phyloP scores from a whole-genome alignment of 306 rosid species.

The Gynostemma pentaphyllum region DNA sequence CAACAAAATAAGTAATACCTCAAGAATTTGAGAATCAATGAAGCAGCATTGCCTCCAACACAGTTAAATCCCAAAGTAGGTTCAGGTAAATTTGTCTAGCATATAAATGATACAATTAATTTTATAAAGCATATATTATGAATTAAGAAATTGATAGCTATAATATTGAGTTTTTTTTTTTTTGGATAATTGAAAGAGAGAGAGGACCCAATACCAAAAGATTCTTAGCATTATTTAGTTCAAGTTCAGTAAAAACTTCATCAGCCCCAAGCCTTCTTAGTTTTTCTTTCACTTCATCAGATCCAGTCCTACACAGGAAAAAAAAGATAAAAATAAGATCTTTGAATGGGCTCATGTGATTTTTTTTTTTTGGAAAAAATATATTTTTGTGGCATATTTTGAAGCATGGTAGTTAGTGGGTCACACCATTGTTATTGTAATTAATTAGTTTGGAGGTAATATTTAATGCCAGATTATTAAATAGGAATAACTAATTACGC shows the following conservation, averaged over 20 bases:
- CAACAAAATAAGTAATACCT: constrained; percentile 33
- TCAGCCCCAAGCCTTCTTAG: constrained; percentile 74
- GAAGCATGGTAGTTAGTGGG: no score
- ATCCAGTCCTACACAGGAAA: constrained; percentile 45
- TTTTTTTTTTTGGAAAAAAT: no score
- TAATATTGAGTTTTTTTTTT: no score
- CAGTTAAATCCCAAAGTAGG: constrained; percentile 86
- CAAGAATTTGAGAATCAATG: constrained; percentile 75
- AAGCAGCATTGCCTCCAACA: constrained; percentile 88
- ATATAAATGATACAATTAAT: constrained; percentile 18
- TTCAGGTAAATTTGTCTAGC: constrained; percentile 56
- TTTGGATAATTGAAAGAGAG: no score
- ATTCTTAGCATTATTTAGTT: constrained; percentile 74
- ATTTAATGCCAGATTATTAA: no score
- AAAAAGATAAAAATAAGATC: background rate
- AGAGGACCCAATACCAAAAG: constrained; percentile 46
- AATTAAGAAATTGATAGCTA: background rate
- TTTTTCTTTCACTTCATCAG: constrained; percentile 63
- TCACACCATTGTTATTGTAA: no score
- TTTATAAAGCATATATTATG: background rate
- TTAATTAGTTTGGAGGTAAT: no score
- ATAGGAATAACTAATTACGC: no score
- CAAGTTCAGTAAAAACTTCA: constrained; percentile 74
- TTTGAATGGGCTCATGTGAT: no score
- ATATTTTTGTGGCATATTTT: no score